Evolutionary conservation across 805 yeast species (phyloP), one percentile per base, ranked within the genome.

Genomic region (Scheffersomyces coipomensis): DNA sequence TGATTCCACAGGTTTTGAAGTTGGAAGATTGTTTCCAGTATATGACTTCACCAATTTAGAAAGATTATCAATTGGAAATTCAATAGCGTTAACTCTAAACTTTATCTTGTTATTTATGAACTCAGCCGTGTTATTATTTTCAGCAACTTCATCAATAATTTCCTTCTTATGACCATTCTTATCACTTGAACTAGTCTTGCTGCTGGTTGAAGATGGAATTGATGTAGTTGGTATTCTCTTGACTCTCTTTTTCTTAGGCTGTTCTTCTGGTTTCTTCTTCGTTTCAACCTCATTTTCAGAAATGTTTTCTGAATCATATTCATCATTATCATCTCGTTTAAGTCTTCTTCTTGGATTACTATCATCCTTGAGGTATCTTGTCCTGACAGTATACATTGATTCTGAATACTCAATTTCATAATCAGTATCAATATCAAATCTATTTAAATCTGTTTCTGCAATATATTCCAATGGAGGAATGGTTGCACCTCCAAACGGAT

Each of bases 401-500:
- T 64, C 66, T 1, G 79, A 75, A 52, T 69, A 76, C 29, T 64
- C 72, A 26, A 67, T 58, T 52, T 78, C 83, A 39, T 56, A 64
- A 12, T 64, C 70, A 1, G 80, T 69, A 46, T 77, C 83, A 19
- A 58, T 55, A 51, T 77, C 81, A 48, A 58, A 72, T 19, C 42
- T 43, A 11, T 48, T 52, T 13, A 47, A 12, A 25, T 58, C 55
- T 2, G 46, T 62, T 6, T 56, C 60, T 0, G 63, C 51, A 16
- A 69, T 49, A 17, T 44, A 45, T 42, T 62, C 66, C 7, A 55
- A 32, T 9, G 54, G 55, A 6, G 81, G 82, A 3, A 75, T 64
- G 13, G 33, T 41, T 30, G 46, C 42, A 8, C 70, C 56, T 19
- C 78, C 71, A 56, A 82, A 84, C n/a, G 90, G 90, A 48, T 83